Evolutionary conservation across 2,329 filamentous ascomycete species (phyloP).

Genomic region (Fusarium pininemorale): DNA sequence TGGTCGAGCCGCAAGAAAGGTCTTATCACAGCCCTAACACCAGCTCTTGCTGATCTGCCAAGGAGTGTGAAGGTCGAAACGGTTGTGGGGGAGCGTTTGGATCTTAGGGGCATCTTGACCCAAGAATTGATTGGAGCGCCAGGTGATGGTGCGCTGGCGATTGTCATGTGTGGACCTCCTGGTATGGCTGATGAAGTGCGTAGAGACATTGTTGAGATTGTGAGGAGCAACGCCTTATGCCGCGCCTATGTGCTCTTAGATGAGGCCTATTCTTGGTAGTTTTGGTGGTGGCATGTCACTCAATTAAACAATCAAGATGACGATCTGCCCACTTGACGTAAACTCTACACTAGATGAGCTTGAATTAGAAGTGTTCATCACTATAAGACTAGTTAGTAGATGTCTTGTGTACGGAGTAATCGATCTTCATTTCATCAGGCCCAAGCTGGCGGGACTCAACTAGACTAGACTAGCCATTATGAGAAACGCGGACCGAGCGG

Average conservation of each 20-base stretch:
- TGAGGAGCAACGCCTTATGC: constrained; percentile 14
- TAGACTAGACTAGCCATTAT: background rate
- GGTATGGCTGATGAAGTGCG: constrained; percentile 45
- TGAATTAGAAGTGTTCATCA: background rate
- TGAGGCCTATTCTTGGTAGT: constrained; percentile 43
- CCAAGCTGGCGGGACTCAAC: background rate
- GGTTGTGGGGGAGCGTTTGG: constrained; percentile 34
- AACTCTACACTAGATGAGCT: background rate
- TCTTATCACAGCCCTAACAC: constrained; percentile 23
- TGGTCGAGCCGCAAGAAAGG: constrained; percentile 39
- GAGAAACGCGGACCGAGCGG: background rate
- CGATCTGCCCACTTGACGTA: background rate
- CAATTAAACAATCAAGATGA: background rate
- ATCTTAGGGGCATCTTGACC: constrained; percentile 34
- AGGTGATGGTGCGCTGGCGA: constrained; percentile 29
- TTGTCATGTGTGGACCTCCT: constrained; percentile 44
- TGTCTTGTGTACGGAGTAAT: background rate
- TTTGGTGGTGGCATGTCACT: background rate
- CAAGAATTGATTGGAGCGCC: constrained; percentile 27
- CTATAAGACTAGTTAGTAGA: background rate
- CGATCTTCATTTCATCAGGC: background rate
- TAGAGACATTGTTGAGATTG: constrained; percentile 35
- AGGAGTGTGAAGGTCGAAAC: constrained; percentile 34
- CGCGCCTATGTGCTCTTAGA: constrained; percentile 40
- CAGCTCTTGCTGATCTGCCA: constrained; percentile 24